Conservation (phyloP, 441 rosid species). For the Gossypium aridum region DNA sequence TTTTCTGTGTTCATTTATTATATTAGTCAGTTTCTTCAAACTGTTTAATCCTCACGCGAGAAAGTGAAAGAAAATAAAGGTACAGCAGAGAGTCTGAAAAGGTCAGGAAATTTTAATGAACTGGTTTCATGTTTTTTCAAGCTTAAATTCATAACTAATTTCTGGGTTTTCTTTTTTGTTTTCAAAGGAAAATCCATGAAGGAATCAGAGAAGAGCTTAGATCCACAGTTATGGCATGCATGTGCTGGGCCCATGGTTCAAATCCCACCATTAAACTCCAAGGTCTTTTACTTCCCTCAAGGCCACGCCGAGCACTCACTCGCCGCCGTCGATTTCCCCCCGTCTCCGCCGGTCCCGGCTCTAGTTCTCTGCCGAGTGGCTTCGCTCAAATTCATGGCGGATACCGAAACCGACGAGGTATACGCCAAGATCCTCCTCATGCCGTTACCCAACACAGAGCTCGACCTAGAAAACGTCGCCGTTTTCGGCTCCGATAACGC, state of each 20-base stretch:
- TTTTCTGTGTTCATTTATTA: slow-evolving; percentile 7
- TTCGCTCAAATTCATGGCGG: slow-evolving; percentile 52
- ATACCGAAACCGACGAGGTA: slow-evolving; percentile 57
- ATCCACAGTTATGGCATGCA: slow-evolving; percentile 64
- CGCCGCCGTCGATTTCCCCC: slow-evolving; percentile 38
- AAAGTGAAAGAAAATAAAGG: background rate
- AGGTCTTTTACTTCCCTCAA: slow-evolving; percentile 53
- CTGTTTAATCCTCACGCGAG: slow-evolving; percentile 14
- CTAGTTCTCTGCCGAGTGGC: slow-evolving; percentile 40
- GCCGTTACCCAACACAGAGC: slow-evolving; percentile 30
- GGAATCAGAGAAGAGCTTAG: slow-evolving; percentile 46
- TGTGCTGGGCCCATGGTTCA: slow-evolving; percentile 70
- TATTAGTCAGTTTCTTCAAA: slow-evolving; percentile 10
- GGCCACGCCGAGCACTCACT: slow-evolving; percentile 55
- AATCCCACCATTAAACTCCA: slow-evolving; percentile 47
- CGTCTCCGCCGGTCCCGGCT: slow-evolving; percentile 36
- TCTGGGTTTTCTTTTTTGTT: background rate
- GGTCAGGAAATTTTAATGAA: slow-evolving; percentile 7
- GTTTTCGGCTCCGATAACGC: slow-evolving; percentile 20
- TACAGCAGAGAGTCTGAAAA: background rate
- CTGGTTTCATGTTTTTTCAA: background rate
- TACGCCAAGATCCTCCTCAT: slow-evolving; percentile 41
- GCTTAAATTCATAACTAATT: slow-evolving; percentile 1
- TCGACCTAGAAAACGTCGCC: slow-evolving; percentile 32
- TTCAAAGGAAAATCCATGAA: slow-evolving; percentile 11